These are phyloP conservation scores for Ophiostoma himal-ulmi DNA, from an alignment of 2,329 filamentous ascomycete genomes.

Conservation along the genomic window DNA sequence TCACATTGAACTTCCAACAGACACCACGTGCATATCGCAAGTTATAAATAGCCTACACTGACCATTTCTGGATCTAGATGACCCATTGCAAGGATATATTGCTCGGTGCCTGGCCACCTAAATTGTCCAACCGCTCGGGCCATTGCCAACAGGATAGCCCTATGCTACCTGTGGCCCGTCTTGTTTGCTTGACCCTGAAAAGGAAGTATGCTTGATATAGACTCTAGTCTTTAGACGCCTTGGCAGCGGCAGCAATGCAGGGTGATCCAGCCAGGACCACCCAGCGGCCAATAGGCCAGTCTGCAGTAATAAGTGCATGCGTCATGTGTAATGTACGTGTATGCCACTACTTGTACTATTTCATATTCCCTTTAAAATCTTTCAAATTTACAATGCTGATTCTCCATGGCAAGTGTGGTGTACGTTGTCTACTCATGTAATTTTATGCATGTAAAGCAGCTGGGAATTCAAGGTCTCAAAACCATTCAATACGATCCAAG, in stretches of 20 bases:
- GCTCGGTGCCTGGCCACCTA: not conserved
- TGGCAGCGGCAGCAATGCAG: not conserved
- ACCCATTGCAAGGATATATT: not conserved
- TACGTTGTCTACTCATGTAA: not conserved
- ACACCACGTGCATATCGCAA: not conserved
- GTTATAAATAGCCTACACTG: not conserved
- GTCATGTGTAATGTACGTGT: not conserved
- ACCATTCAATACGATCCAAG: too few species aligned
- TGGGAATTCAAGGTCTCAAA: too few species aligned
- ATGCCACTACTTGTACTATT: not conserved
- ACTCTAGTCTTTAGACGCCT: not conserved
- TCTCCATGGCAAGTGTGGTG: too few species aligned
- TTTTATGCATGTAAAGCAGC: too few species aligned
- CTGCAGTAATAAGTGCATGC: not conserved
- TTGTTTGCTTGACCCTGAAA: not conserved
- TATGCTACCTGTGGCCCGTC: not conserved
- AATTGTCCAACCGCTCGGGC: constrained; percentile 7
- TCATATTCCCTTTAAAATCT: not conserved
- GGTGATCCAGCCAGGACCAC: not conserved
- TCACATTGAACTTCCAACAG: constrained; percentile 3
- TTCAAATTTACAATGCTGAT: not conserved
- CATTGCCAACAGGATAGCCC: not conserved
- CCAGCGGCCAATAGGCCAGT: not conserved
- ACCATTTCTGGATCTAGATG: not conserved
- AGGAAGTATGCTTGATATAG: not conserved